phyloP scores from a whole-genome alignment of 176 grass and related monocot genomes.

The Aegilops umbellulata region DNA sequence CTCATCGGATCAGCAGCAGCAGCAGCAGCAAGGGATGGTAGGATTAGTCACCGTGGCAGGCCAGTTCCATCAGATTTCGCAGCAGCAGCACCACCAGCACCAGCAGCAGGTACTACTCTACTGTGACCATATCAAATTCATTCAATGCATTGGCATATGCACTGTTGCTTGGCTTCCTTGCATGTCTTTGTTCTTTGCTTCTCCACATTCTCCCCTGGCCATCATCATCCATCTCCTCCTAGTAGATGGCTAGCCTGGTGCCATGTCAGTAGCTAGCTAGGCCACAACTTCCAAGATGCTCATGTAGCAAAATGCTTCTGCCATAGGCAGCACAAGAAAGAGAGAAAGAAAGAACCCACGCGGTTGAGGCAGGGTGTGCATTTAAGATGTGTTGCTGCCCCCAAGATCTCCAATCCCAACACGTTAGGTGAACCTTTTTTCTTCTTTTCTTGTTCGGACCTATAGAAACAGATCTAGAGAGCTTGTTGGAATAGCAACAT shows the following conservation, averaged over 20 bases:
- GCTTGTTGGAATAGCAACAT: neutral
- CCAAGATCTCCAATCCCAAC: conserved; percentile 48
- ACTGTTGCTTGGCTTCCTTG: neutral
- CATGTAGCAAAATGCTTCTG: conserved; percentile 30
- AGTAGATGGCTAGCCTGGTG: neutral
- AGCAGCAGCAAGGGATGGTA: neutral
- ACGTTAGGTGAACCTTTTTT: conserved; percentile 27
- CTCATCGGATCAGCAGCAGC: conserved; percentile 31
- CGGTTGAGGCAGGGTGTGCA: neutral
- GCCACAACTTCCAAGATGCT: conserved; percentile 52
- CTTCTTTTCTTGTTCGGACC: neutral
- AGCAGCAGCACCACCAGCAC: conserved; percentile 29
- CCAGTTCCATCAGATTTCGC: conserved; percentile 32
- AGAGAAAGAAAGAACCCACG: conserved; percentile 16
- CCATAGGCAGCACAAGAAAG: conserved; percentile 14
- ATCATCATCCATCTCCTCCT: conserved; percentile 3
- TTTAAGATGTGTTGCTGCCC: conserved; percentile 43
- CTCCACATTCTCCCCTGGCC: neutral
- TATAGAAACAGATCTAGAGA: neutral
- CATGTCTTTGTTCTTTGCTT: conserved; percentile 14
- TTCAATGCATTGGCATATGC: neutral
- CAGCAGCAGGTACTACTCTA: conserved; percentile 30
- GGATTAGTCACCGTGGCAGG: conserved; percentile 12
- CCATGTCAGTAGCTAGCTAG: conserved; percentile 32
- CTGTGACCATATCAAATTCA: neutral